Percentiles rank a stretch among this genome's conserved stretches.
Evolutionary conservation across 371 early-diverging fungal species (phyloP).

Genomic region (Apophysomyces sp.): DNA sequence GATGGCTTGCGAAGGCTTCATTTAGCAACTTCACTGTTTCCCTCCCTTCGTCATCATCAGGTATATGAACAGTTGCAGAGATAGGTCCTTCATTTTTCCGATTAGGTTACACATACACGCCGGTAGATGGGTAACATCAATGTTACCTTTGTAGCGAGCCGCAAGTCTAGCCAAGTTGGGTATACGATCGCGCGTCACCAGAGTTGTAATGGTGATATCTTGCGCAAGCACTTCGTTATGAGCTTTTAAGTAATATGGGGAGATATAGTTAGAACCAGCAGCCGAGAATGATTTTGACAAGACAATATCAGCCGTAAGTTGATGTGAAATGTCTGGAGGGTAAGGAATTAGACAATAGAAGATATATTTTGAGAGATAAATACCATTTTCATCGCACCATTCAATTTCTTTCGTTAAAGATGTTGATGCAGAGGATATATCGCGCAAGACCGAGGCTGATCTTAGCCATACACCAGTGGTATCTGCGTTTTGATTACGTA

Average conservation of each 20-base stretch:
- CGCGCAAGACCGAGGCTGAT: not conserved
- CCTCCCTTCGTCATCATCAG: constrained; percentile 47
- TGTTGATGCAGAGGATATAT: not conserved
- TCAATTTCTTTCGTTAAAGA: not conserved
- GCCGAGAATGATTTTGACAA: constrained; percentile 41
- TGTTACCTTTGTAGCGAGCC: constrained; percentile 34
- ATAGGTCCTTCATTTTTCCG: constrained; percentile 39
- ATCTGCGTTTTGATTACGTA: not conserved
- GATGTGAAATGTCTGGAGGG: not conserved
- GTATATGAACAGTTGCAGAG: constrained; percentile 59
- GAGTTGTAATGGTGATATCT: constrained; percentile 47
- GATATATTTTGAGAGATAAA: not conserved
- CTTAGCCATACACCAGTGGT: not conserved
- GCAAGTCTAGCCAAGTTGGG: constrained; percentile 32
- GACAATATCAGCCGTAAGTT: not conserved
- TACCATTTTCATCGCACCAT: not conserved
- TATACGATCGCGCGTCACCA: constrained; percentile 43
- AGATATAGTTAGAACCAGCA: constrained; percentile 42
- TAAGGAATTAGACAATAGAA: not conserved
- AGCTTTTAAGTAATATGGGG: constrained; percentile 44
- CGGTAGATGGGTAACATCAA: not conserved
- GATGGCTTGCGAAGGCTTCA: constrained; percentile 41
- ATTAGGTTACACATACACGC: not conserved
- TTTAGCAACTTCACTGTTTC: constrained; percentile 41
- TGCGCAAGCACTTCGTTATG: constrained; percentile 25